phyloP scores from a whole-genome alignment of 306 rosid species.

The Urtica urens region DNA sequence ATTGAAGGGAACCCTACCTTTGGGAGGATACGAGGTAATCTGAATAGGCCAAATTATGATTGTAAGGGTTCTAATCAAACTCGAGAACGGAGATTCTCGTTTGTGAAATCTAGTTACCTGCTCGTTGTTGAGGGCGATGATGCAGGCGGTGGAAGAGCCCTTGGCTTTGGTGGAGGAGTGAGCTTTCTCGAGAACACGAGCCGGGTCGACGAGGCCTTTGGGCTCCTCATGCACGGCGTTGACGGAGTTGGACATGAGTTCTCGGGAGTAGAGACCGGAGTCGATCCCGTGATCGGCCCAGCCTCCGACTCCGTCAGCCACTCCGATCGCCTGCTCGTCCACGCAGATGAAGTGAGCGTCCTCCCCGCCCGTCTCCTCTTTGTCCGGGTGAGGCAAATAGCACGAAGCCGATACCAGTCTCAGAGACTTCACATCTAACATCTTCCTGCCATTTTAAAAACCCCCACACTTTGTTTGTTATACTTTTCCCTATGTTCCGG shows the following conservation, averaged over 20 bases:
- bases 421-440: conserved; percentile 42
- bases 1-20: no score
- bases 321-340: conserved; percentile 89
- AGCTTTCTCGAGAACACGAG: conserved; percentile 90
- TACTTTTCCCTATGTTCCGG: no score
- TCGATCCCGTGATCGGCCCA: conserved; percentile 93
- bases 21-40: no score
- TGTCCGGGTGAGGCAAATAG: conserved; percentile 92
- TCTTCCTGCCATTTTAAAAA: no score
- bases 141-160: conserved; percentile 98
- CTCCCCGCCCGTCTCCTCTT: conserved; percentile 98
- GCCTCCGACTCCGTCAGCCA: conserved; percentile 99
- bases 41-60: no score
- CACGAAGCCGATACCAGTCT: conserved; percentile 80
- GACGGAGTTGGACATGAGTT: conserved; percentile 89
- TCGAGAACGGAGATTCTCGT: not conserved
- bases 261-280: conserved; percentile 81
- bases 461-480: no score
- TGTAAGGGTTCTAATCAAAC: no score
- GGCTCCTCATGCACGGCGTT: conserved; percentile 83
- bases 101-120: conserved; percentile 37
- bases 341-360: conserved; percentile 94
- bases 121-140: conserved; percentile 82
- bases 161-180: conserved; percentile 78
- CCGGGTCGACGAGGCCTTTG: conserved; percentile 86